Evolutionary conservation across 148 eudicot genomes (phyloP), one percentile per base, ranked within the genome.

Genomic region (Arctostaphylos glauca): DNA sequence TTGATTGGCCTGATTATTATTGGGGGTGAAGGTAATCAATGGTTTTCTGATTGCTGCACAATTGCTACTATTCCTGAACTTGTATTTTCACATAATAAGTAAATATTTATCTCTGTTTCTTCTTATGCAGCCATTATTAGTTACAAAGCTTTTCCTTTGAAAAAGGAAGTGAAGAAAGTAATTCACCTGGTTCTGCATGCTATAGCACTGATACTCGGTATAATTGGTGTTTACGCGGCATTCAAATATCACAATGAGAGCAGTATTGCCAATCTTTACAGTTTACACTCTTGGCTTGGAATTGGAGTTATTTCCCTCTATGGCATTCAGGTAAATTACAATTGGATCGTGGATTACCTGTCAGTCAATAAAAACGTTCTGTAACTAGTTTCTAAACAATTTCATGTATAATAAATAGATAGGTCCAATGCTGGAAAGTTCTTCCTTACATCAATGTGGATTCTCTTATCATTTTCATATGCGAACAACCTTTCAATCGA

Each of bases 221-320:
- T 94, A 49, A 77, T 93, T 68, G 99, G 98, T 19, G 85, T 96
- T 21, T 93, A 87, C 59, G 88, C 91, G 5, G 97, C 98, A 44
- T 96, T 96, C 89, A 94, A 93, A 87, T 86, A 60, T 86, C 99
- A 96, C 81, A 96, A 94, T 25, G 99, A 96, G 83, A 91, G 92
- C 68, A 72, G 85, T 53, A 90, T 94, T 84, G 88, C 84, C 81
- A 96, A 96, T 87, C 83, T 96, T 71, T 96, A 96, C 91, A 96
- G 99, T 71, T 88, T 96, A 78, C 99, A 96, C 82, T 94, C 98
- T 44, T 96, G 98, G 99, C 78, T 96, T 53, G 99, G 99, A 2
- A 91, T 94, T 55, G 95, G 95, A 58, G 82, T 93, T n/a, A 92
- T 96, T 64, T 18, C 21, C 64, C 94, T 96, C 74, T 96, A 94